Evolutionary conservation across 371 early-diverging fungal genomes (phyloP).

Genomic region (Blastocladiella emersonii): DNA sequence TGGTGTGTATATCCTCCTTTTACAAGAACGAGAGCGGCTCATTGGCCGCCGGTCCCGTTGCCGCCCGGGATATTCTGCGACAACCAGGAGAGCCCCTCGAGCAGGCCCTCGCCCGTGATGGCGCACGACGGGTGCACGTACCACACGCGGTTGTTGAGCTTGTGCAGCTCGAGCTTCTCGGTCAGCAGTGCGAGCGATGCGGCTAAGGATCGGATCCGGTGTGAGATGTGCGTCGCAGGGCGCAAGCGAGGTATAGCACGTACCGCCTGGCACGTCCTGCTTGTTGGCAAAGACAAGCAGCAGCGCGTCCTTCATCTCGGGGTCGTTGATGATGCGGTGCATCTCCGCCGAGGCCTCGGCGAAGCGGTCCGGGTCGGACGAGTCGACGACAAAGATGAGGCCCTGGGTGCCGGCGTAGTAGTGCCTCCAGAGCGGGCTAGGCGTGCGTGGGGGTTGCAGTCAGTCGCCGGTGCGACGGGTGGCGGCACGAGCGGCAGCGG

Average conservation of each 20-base stretch:
- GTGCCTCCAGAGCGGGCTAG: constrained; percentile 63
- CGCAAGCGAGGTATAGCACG: neutral
- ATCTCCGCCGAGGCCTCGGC: constrained; percentile 38
- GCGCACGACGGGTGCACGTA: constrained; percentile 72
- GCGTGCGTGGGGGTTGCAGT: too few species aligned
- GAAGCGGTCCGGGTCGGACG: constrained; percentile 42
- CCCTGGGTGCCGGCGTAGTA: constrained; percentile 64
- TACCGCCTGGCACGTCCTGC: constrained; percentile 29
- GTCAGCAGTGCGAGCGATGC: constrained; percentile 69
- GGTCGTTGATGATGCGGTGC: constrained; percentile 32
- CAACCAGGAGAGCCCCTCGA: constrained; percentile 77
- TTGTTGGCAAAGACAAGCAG: constrained; percentile 46
- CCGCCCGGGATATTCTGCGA: neutral
- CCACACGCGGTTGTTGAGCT: constrained; percentile 66
- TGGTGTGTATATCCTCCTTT: too few species aligned
- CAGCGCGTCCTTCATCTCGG: constrained; percentile 31
- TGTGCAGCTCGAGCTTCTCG: constrained; percentile 55
- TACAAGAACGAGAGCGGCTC: too few species aligned
- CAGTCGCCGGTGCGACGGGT: too few species aligned
- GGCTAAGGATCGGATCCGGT: constrained; percentile 15
- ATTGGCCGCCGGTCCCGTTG: too few species aligned
- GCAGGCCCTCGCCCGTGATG: constrained; percentile 72
- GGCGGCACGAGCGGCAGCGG: too few species aligned
- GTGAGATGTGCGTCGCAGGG: neutral
- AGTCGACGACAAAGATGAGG: constrained; percentile 57